phyloP scores from a whole-genome alignment of 2,329 filamentous ascomycete genomes.

The Dothiorella sarmentorum region DNA sequence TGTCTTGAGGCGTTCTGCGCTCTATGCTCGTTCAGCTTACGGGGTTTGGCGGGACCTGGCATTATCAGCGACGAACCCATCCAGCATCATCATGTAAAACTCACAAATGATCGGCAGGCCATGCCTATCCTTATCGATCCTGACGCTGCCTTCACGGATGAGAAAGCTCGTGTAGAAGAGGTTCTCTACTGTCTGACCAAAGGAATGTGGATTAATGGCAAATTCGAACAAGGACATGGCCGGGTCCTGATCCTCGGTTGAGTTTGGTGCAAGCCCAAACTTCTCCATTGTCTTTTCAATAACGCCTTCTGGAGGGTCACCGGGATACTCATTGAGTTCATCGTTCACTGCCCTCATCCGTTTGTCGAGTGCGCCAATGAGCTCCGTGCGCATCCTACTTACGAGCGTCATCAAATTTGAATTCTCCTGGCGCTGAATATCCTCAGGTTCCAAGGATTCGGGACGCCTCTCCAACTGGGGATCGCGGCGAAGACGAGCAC shows the following conservation, averaged over 20 bases:
- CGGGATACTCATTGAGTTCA: conserved; percentile 34
- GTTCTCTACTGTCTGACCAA: conserved; percentile 94
- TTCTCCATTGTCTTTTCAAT: conserved; percentile 57
- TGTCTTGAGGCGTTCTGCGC: conserved; percentile 58
- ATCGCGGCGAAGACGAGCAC: conserved; percentile 56
- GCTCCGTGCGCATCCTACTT: conserved; percentile 63
- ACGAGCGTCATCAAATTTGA: conserved; percentile 78
- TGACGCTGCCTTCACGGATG: conserved; percentile 78
- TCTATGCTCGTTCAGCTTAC: conserved; percentile 51
- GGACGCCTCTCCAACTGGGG: conserved; percentile 14
- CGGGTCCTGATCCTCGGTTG: conserved; percentile 55
- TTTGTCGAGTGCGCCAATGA: conserved; percentile 45
- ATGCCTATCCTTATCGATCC: conserved; percentile 68
- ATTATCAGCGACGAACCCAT: neutral
- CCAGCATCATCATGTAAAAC: conserved; percentile 34
- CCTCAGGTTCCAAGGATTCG: conserved; percentile 55
- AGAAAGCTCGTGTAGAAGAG: conserved; percentile 95
- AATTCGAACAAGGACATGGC: conserved; percentile 76
- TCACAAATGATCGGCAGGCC: conserved; percentile 77
- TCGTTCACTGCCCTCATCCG: conserved; percentile 43
- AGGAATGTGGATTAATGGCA: conserved; percentile 83
- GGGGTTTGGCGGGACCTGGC: conserved; percentile 45
- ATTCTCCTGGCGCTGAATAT: conserved; percentile 72
- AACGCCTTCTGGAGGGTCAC: conserved; percentile 37
- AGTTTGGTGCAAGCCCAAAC: conserved; percentile 57